Evolutionary conservation across 192 early-diverging fungal species (phyloP).

Genomic region (Diversispora epigaea): DNA sequence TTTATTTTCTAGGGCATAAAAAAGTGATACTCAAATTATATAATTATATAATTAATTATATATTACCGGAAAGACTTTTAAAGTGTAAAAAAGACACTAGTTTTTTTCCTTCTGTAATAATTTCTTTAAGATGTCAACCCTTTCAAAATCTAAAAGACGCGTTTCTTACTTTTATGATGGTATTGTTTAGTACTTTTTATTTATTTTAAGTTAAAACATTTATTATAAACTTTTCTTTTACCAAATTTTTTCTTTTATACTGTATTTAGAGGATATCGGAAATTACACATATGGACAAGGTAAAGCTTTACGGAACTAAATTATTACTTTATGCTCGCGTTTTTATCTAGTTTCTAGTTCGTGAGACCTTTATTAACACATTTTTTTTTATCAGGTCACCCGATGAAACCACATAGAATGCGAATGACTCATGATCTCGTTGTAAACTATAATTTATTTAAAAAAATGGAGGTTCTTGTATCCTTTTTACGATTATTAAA

Average conservation of each 20-base stretch:
- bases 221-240: too few relatives aligned
- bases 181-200: constrained; percentile 31
- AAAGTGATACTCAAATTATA: too few relatives aligned
- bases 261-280: constrained; percentile 57
- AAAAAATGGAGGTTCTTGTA: constrained; percentile 82
- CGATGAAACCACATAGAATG: constrained; percentile 96
- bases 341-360: not conserved
- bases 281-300: constrained; percentile 86
- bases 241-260: not conserved
- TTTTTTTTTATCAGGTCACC: constrained; percentile 61
- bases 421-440: constrained; percentile 92
- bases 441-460: constrained; percentile 88
- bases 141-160: constrained; percentile 48
- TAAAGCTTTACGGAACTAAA: constrained; percentile 17
- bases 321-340: constrained; percentile 1
- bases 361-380: not conserved
- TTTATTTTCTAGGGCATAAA: too few relatives aligned
- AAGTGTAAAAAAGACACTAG: too few relatives aligned
- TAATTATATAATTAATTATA: too few relatives aligned
- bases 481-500: constrained; percentile 1
- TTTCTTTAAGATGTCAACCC: not conserved
- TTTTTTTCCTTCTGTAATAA: too few relatives aligned
- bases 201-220: too few relatives aligned
- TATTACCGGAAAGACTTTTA: too few relatives aligned
- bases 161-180: constrained; percentile 69